A percentile compares a stretch with the other conserved stretches of the same genome.
Conservation (phyloP, 1,284 basidiomycete species). For the Singerocomus inundabilis region DNA sequence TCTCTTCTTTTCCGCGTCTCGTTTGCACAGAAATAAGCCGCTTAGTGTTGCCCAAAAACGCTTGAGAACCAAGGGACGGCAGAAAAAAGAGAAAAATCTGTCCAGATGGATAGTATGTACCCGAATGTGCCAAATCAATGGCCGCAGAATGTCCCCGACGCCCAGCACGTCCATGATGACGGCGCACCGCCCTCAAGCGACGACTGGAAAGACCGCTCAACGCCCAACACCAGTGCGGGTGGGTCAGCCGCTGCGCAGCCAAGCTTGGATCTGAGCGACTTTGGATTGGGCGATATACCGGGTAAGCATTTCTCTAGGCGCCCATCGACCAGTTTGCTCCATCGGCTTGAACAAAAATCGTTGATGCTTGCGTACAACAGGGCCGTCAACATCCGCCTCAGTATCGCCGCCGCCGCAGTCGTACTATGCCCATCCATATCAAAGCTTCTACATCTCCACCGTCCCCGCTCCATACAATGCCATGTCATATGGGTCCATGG, state of each 20-base stretch:
- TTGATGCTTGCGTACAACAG: constrained; percentile 24
- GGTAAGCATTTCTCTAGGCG: constrained; percentile 35
- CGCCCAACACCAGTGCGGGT: constrained; percentile 26
- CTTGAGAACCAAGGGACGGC: constrained; percentile 45
- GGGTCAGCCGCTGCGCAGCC: constrained; percentile 34
- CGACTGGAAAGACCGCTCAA: constrained; percentile 48
- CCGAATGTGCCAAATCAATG: constrained; percentile 52
- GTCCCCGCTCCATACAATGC: constrained; percentile 52
- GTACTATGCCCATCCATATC: constrained; percentile 39
- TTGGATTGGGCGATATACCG: constrained; percentile 38
- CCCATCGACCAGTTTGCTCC: constrained; percentile 18
- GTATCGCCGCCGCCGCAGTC: constrained; percentile 41
- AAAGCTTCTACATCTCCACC: constrained; percentile 39
- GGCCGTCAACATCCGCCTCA: constrained; percentile 36
- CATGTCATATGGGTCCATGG: constrained; percentile 46
- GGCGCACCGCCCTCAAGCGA: constrained; percentile 36
- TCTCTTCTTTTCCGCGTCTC: constrained; percentile 39
- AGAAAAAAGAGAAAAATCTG: constrained; percentile 44
- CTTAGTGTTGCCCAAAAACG: constrained; percentile 50
- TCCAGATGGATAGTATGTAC: constrained; percentile 51
- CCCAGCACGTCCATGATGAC: constrained; percentile 42
- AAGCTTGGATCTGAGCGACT: constrained; percentile 45
- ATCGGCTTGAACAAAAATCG: constrained; percentile 4
- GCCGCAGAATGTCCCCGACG: constrained; percentile 44
- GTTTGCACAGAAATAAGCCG: constrained; percentile 52